Conservation (phyloP, 2,329 filamentous ascomycete species). For the Cordyceps cicadae region DNA sequence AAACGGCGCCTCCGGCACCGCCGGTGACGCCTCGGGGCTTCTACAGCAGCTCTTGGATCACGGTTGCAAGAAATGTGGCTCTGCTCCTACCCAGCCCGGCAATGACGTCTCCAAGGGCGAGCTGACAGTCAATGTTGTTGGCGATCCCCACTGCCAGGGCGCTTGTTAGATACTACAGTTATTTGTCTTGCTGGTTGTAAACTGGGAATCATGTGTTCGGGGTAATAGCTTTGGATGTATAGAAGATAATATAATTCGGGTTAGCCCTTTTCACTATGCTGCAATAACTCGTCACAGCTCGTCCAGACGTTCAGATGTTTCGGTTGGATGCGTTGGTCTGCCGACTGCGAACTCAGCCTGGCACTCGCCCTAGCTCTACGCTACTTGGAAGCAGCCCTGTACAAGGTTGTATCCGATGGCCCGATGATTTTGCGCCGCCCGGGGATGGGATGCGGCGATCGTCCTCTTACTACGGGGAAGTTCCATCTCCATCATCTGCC, state of each 20-base stretch:
- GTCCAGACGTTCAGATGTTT: background rate
- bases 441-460: background rate
- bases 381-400: background rate
- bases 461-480: background rate
- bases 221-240: background rate
- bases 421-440: background rate
- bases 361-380: background rate
- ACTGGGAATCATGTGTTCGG: too few species aligned
- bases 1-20: slow-evolving; percentile 9
- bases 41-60: slow-evolving; percentile 11
- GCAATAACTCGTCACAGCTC: too few species aligned
- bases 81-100: slow-evolving; percentile 5
- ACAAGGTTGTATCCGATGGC: background rate
- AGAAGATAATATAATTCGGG: background rate
- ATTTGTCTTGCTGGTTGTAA: background rate
- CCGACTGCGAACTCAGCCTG: background rate
- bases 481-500: background rate
- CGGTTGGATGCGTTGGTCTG: background rate
- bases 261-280: too few species aligned
- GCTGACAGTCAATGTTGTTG: slow-evolving; percentile 9
- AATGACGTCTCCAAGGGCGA: slow-evolving; percentile 12
- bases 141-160: slow-evolving; percentile 5
- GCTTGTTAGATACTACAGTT: background rate
- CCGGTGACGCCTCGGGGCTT: background rate
- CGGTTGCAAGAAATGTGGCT: slow-evolving; percentile 14